Evolutionary conservation across 306 rosid species (phyloP), one percentile per base, ranked within the genome.

Genomic region (Glycine latifolia): DNA sequence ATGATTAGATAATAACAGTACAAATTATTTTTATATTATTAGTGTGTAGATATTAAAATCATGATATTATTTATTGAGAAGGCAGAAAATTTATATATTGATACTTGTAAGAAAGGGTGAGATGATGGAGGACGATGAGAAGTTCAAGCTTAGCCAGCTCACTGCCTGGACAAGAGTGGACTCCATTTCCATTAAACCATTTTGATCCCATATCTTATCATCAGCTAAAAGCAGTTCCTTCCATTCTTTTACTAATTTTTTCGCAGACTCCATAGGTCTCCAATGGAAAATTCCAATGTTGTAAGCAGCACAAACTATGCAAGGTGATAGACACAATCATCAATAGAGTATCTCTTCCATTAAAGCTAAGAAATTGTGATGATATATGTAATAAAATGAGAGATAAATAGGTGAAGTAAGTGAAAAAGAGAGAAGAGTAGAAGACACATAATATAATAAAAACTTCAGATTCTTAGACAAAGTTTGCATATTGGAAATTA

Each of bases 231-330:
- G 93, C 96, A 93, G 83, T 55, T 87, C 94, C 86, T 84, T 91
- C 99, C 99, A 93, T 80, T 89, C 90, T 89, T 87, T 93, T 0
- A 93, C 98, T 87, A 95, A 80, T 48, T 85, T 93, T 83, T 84
- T 91, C 12, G 97, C 89, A 71, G 94, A 75, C 49, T 88, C 89
- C 13, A 97, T 91, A 59, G 99, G 98, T 71, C 98, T 79, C 99
- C 99, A 93, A 85, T 93, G 99, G 82, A 95, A 93, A 79, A 93
- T 93, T 82, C 99, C 99, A 58, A 95, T 95, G 76, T 95, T 95
- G 90, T 86, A 93, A 71, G 98, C 96, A 26, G 88, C 97, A 83
- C 83, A 74, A 73, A 87, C 99, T 93, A 90, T 75, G 80, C 63
- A 46, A 63, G 56, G 47, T 67, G 68, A 80, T 48, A 72, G 33